A percentile compares a stretch with the other conserved stretches of the same genome.
phyloP scores from a whole-genome alignment of 2,329 filamentous ascomycete species.

The Colletotrichum sp. region DNA sequence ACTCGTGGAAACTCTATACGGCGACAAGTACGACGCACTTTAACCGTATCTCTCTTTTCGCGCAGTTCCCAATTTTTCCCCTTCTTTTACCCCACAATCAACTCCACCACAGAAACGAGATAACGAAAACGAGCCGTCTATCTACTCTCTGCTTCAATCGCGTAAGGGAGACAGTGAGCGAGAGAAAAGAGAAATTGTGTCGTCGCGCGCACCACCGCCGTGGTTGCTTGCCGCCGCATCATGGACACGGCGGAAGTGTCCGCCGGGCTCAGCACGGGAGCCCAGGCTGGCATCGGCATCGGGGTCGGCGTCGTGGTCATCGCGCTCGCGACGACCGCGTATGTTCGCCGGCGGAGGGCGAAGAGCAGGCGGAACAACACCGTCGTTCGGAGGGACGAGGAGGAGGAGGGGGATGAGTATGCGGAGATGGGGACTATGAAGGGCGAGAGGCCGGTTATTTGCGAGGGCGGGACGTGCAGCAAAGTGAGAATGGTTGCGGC shows the following conservation, averaged over 20 bases:
- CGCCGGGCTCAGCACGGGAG: background rate
- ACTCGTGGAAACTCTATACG: background rate
- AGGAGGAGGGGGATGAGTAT: background rate
- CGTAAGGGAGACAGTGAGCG: background rate
- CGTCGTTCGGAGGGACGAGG: background rate
- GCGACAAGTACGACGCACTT: background rate
- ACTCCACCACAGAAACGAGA: background rate
- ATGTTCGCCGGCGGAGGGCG: background rate
- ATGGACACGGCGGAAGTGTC: background rate
- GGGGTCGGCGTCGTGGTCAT: background rate
- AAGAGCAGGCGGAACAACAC: background rate
- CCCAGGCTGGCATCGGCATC: conserved; percentile 11
- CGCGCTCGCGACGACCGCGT: background rate
- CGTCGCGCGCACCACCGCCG: background rate
- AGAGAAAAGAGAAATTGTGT: background rate
- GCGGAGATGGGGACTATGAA: background rate
- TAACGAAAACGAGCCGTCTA: background rate
- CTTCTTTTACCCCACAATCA: background rate
- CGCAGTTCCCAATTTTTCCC: background rate
- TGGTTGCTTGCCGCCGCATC: background rate
- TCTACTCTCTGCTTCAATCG: background rate
- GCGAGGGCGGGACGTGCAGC: conserved; percentile 3
- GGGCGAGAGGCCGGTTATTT: background rate
- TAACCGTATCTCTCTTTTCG: background rate
- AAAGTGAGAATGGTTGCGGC: background rate